phyloP scores from a whole-genome alignment of 148 eudicot genomes.

The Chenopodium formosanum region DNA sequence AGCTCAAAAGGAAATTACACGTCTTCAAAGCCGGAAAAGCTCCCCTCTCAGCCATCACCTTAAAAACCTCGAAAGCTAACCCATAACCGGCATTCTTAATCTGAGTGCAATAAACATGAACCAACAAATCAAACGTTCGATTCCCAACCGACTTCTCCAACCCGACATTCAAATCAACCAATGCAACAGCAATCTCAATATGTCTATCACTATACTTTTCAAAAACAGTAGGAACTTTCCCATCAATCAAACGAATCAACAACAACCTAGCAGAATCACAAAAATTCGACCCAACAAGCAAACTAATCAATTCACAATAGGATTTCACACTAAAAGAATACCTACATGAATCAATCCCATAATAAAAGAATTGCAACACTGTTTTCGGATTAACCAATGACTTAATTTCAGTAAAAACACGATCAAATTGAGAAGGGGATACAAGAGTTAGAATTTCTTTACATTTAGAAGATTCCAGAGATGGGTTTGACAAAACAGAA shows the following conservation, averaged over 20 bases:
- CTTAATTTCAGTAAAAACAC: conserved; percentile 39
- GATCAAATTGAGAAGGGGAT: conserved; percentile 62
- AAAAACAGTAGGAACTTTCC: conserved; percentile 49
- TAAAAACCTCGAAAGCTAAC: conserved; percentile 53
- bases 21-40: conserved; percentile 68
- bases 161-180: conserved; percentile 45
- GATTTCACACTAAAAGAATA: conserved; percentile 63
- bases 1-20: conserved; percentile 59
- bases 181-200: conserved; percentile 55
- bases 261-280: conserved; percentile 60
- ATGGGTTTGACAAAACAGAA: conserved; percentile 52
- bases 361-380: conserved; percentile 54
- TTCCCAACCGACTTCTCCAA: conserved; percentile 28
- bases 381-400: conserved; percentile 48
- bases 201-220: conserved; percentile 37
- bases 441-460: conserved; percentile 51
- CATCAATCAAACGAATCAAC: conserved; percentile 65
- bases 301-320: conserved; percentile 67
- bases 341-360: conserved; percentile 42
- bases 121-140: conserved; percentile 59
- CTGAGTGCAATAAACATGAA: conserved; percentile 66
- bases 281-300: conserved; percentile 52
- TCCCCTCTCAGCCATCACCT: conserved; percentile 39
- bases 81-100: conserved; percentile 48
- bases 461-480: conserved; percentile 53